phyloP scores from a whole-genome alignment of 2,329 filamentous ascomycete genomes.

The Pseudogymnoascus sp. region DNA sequence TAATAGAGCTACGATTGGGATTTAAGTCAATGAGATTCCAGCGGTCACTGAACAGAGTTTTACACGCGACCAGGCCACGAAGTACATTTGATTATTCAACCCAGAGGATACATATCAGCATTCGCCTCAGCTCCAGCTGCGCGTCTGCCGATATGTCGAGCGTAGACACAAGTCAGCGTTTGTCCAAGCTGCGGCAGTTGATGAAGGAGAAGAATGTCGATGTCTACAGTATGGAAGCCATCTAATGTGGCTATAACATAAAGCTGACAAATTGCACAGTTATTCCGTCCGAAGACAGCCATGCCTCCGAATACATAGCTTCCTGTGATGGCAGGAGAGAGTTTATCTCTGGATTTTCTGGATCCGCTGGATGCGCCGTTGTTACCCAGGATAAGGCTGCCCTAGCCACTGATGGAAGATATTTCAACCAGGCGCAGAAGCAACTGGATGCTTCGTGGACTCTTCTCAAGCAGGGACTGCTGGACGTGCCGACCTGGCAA shows the following conservation, averaged over 20 bases:
- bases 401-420: constrained; percentile 88
- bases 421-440: constrained; percentile 92
- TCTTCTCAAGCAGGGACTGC: constrained; percentile 84
- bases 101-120: constrained; percentile 11
- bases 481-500: constrained; percentile 94
- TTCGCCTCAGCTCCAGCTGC: constrained; percentile 11
- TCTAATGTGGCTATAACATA: constrained; percentile 18
- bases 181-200: constrained; percentile 68
- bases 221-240: constrained; percentile 68
- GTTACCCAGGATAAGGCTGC: constrained; percentile 81
- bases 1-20: constrained; percentile 2
- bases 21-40: constrained; percentile 22
- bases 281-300: constrained; percentile 92
- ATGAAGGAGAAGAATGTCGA: constrained; percentile 86
- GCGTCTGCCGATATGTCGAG: constrained; percentile 55
- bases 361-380: constrained; percentile 88
- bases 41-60: constrained; percentile 19
- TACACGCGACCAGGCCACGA: constrained; percentile 5
- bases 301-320: constrained; percentile 96
- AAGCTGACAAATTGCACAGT: constrained; percentile 50
- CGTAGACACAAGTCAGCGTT: constrained; percentile 70
- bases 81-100: background rate
- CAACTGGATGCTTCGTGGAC: constrained; percentile 90
- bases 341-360: constrained; percentile 89
- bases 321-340: constrained; percentile 87